These are phyloP conservation scores for Zalaria obscura DNA, from an alignment of 2,329 filamentous ascomycete genomes.

Conservation along the genomic window DNA sequence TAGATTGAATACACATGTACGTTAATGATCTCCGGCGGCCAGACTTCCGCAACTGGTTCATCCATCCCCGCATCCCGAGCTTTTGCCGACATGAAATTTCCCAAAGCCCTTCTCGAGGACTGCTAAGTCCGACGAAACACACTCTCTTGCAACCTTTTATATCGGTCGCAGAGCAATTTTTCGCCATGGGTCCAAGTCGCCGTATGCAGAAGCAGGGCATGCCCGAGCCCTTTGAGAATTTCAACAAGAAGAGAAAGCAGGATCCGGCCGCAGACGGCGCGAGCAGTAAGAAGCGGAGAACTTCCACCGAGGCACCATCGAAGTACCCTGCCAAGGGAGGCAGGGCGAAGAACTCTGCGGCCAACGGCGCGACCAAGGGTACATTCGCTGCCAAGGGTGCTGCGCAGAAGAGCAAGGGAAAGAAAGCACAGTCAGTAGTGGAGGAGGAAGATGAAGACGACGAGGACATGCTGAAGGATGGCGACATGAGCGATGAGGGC, in stretches of 20 bases:
- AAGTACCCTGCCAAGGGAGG: conserved; percentile 19
- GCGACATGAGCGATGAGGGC: conserved; percentile 18
- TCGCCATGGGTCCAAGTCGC: conserved; percentile 73
- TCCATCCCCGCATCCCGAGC: no score
- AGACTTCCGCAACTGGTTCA: no score
- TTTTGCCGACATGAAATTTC: no score
- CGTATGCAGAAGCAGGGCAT: conserved; percentile 93
- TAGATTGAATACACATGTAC: no score
- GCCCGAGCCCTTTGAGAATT: conserved; percentile 70
- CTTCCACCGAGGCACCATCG: conserved; percentile 6
- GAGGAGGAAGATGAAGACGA: conserved; percentile 12
- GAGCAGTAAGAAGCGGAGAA: conserved; percentile 53
- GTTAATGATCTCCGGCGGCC: no score
- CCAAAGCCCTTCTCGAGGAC: no score
- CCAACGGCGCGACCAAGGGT: conserved; percentile 14
- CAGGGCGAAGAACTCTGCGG: conserved; percentile 22
- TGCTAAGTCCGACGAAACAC: no score
- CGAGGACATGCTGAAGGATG: conserved; percentile 16
- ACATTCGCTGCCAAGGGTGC: conserved; percentile 10
- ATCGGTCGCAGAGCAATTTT: no score
- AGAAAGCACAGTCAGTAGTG: conserved; percentile 9
- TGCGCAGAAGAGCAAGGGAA: conserved; percentile 18
- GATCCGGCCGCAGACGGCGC: conserved; percentile 38
- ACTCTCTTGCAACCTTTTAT: no score
- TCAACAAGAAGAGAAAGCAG: conserved; percentile 74